phyloP scores from a whole-genome alignment of 257 asterid genomes.

The Scutellaria galericulata region DNA sequence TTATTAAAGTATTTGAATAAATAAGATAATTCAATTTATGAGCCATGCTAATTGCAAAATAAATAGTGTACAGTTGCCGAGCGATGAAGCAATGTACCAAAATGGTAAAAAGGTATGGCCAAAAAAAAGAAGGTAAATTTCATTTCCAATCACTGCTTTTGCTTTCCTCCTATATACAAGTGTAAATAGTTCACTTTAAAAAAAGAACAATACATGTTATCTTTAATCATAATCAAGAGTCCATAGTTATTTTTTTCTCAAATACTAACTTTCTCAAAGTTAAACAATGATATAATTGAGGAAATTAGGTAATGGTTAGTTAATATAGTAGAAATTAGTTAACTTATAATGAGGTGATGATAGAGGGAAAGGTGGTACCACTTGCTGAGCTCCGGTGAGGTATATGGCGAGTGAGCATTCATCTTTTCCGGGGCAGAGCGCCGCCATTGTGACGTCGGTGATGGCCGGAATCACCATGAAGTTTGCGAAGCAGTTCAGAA shows the following conservation, averaged over 20 bases:
- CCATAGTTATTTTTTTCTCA: too few species aligned
- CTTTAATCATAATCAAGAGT: not conserved
- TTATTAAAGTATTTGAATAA: too few species aligned
- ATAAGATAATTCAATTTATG: too few species aligned
- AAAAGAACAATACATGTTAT: slow-evolving; percentile 12
- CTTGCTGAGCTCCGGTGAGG: slow-evolving; percentile 88
- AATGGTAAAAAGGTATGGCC: slow-evolving; percentile 12
- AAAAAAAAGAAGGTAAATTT: not conserved
- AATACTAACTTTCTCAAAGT: too few species aligned
- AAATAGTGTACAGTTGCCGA: slow-evolving; percentile 16
- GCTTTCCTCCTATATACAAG: not conserved
- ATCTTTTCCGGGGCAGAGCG: slow-evolving; percentile 81
- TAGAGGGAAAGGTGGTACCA: slow-evolving; percentile 42
- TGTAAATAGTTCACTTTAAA: slow-evolving; percentile 1
- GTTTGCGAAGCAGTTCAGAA: slow-evolving; percentile 71
- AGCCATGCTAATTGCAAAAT: not conserved
- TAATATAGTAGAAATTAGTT: not conserved
- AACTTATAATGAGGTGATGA: not conserved
- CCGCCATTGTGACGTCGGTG: slow-evolving; percentile 81
- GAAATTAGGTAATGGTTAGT: too few species aligned
- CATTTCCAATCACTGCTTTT: not conserved
- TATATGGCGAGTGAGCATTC: slow-evolving; percentile 85
- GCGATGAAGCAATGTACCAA: slow-evolving; percentile 24
- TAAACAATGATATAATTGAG: too few species aligned
- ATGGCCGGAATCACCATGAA: slow-evolving; percentile 93